Conservation (phyloP, 176 grass and related monocot genomes). For the Cenchrus purpureus region DNA sequence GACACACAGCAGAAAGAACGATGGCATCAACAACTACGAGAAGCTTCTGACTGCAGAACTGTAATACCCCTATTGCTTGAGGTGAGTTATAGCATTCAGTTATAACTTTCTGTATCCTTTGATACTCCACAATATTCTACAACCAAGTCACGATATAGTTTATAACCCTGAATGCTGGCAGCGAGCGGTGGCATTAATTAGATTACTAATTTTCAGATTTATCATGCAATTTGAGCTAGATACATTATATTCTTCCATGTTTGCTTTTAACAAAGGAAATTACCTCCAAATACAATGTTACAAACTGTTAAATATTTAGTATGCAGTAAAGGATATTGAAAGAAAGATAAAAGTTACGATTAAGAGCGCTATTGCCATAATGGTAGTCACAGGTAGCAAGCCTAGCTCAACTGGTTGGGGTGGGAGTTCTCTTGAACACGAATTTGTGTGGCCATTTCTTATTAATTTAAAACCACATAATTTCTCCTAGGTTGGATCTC, state of each 20-base stretch:
- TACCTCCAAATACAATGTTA: background rate
- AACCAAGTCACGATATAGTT: background rate
- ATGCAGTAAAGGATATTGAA: constrained; percentile 26
- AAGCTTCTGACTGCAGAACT: constrained; percentile 75
- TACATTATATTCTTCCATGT: background rate
- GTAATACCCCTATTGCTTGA: constrained; percentile 83
- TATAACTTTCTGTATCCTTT: background rate
- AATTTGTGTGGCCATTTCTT: background rate
- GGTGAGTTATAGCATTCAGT: constrained; percentile 54
- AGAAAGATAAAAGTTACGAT: constrained; percentile 21
- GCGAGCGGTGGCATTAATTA: background rate
- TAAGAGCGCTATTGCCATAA: constrained; percentile 23
- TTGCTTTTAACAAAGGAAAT: constrained; percentile 3
- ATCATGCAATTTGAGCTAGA: constrained; percentile 1
- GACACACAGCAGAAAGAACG: constrained; percentile 60
- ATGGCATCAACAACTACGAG: constrained; percentile 71
- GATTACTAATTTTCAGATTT: constrained; percentile 4
- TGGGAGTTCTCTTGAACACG: background rate
- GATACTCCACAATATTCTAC: background rate
- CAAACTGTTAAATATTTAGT: background rate
- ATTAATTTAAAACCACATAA: background rate
- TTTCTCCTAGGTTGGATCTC: background rate
- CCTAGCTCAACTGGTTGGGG: background rate
- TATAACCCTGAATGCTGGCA: background rate
- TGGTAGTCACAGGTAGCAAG: background rate